Percentiles rank a stretch among this genome's conserved stretches.
These are phyloP conservation scores for Magnolia sinica DNA, from an alignment of 164 flowering plant species.

Conservation along the genomic window DNA sequence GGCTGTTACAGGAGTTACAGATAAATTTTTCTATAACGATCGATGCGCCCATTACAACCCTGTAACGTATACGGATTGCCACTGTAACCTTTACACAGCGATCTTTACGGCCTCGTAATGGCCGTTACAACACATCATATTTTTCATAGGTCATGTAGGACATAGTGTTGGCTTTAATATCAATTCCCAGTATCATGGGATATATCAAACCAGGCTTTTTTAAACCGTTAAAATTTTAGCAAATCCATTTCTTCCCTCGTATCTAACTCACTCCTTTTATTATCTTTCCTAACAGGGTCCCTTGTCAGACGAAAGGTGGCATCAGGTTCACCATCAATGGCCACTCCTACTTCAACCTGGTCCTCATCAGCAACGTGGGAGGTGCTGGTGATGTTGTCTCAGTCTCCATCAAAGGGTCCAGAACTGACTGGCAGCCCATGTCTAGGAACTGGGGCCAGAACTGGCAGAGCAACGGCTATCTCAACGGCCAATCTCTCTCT, in stretches of 20 bases:
- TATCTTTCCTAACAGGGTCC: conserved; percentile 35
- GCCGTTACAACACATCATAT: no score
- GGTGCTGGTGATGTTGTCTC: conserved; percentile 70
- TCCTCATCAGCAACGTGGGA: conserved; percentile 64
- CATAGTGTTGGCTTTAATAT: no score
- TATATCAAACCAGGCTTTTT: no score
- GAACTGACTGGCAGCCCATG: conserved; percentile 61
- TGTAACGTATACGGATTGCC: no score
- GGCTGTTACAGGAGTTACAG: no score
- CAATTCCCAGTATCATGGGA: no score
- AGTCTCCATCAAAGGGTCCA: conserved; percentile 63
- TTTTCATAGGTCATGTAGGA: no score
- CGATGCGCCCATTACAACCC: no score
- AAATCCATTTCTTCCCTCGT: neutral
- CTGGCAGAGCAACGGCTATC: conserved; percentile 64
- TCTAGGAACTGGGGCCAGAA: conserved; percentile 79
- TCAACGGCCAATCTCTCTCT: conserved; percentile 70
- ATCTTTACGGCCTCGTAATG: no score
- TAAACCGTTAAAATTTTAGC: no score
- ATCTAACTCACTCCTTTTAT: neutral
- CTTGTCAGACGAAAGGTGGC: conserved; percentile 63
- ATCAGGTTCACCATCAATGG: conserved; percentile 77
- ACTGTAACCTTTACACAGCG: no score
- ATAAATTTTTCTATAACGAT: no score
- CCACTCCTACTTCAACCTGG: conserved; percentile 69